Conservation (phyloP, 306 rosid species). For the Vicia faba region DNA sequence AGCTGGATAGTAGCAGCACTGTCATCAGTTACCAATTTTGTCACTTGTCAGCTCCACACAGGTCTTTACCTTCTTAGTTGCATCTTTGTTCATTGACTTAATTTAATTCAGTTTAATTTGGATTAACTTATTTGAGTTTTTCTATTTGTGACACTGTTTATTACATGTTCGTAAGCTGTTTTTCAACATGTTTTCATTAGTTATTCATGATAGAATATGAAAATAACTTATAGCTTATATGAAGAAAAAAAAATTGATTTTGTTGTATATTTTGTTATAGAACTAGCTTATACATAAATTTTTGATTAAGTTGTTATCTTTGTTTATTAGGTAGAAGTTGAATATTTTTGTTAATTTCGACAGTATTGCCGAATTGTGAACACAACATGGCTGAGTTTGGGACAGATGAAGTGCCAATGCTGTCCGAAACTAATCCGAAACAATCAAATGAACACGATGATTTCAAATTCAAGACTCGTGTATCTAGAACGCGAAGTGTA, state of each 20-base stretch:
- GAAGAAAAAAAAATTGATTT: background rate
- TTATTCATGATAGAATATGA: background rate
- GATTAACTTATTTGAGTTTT: background rate
- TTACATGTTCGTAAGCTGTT: background rate
- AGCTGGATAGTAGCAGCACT: background rate
- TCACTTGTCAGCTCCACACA: slow-evolving; percentile 6
- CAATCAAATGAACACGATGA: slow-evolving; percentile 39
- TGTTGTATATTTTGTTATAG: background rate
- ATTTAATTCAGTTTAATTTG: background rate
- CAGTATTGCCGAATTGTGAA: slow-evolving; percentile 37
- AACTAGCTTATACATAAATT: background rate
- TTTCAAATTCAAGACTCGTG: slow-evolving; percentile 42
- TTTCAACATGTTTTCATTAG: background rate
- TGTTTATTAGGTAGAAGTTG: background rate
- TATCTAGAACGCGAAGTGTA: slow-evolving; percentile 56
- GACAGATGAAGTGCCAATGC: slow-evolving; percentile 62
- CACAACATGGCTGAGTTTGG: slow-evolving; percentile 58
- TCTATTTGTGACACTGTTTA: background rate
- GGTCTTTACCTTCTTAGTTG: background rate
- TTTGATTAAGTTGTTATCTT: no score
- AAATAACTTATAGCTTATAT: background rate
- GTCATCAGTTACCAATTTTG: background rate
- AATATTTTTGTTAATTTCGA: slow-evolving; percentile 25
- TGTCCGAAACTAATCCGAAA: slow-evolving; percentile 46
- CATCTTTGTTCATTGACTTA: background rate